phyloP scores from a whole-genome alignment of 2,329 filamentous ascomycete genomes.

The Chrysoporthe cubensis region DNA sequence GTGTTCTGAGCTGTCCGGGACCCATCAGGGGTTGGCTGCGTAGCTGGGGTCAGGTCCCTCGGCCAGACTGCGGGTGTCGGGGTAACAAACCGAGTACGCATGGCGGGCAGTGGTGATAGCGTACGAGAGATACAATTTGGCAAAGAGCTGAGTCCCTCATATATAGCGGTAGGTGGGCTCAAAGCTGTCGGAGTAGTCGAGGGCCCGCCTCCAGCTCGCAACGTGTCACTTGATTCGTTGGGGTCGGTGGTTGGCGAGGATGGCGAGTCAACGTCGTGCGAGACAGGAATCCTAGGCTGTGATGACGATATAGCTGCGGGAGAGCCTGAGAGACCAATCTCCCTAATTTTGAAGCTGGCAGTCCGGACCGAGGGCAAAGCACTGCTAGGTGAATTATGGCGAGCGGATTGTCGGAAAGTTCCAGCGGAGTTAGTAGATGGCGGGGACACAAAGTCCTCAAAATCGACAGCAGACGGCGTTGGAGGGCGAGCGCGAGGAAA shows the following conservation, averaged over 20 bases:
- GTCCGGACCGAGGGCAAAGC: not conserved
- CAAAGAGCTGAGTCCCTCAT: not conserved
- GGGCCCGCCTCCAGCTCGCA: not conserved
- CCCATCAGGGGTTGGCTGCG: not conserved
- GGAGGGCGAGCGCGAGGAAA: not conserved
- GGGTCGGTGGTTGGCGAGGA: not conserved
- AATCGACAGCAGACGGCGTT: not conserved
- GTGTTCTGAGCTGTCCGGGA: not conserved
- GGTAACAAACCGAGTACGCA: not conserved
- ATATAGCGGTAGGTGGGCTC: not conserved
- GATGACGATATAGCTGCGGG: not conserved
- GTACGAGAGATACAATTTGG: not conserved
- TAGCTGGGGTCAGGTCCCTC: not conserved
- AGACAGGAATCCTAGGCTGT: not conserved
- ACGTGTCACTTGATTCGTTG: not conserved
- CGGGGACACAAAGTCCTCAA: not conserved
- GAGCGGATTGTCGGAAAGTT: not conserved
- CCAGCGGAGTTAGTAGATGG: not conserved
- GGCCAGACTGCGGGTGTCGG: not conserved
- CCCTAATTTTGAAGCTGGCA: not conserved
- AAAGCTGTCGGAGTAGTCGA: not conserved
- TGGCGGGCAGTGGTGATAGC: not conserved
- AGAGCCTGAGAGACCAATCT: not conserved
- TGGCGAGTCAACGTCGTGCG: not conserved
- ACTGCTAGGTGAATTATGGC: not conserved